phyloP scores from a whole-genome alignment of 257 asterid genomes.

The Schizonepeta tenuifolia region DNA sequence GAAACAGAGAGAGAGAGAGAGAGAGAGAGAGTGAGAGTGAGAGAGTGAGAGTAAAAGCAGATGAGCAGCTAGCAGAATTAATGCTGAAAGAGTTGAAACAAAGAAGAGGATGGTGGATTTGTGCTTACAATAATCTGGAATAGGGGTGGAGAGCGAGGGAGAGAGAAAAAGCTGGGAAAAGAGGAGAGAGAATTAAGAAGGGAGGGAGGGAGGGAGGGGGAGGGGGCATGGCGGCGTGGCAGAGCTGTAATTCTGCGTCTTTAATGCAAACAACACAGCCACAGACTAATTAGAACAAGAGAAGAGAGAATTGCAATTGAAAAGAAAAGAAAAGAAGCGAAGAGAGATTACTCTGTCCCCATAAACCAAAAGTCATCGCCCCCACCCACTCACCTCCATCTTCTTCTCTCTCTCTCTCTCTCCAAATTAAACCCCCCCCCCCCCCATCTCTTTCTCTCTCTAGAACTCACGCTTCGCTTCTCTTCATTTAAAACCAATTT shows the following conservation, averaged over 20 bases:
- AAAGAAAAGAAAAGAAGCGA: no score
- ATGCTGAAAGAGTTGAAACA: constrained; percentile 33
- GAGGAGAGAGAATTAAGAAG: neutral
- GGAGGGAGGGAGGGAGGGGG: constrained; percentile 17
- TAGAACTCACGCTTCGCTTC: constrained; percentile 4
- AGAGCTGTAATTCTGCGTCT: constrained; percentile 78
- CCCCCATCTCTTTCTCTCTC: constrained; percentile 4
- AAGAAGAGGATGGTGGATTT: constrained; percentile 4
- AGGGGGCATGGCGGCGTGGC: constrained; percentile 88
- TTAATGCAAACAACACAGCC: constrained; percentile 57
- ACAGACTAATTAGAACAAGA: constrained; percentile 36
- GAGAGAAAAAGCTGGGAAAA: constrained; percentile 8
- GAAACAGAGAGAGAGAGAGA: neutral
- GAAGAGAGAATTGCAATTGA: no score
- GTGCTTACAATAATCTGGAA: neutral
- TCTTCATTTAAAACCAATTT: constrained; percentile 23
- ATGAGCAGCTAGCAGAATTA: constrained; percentile 21
- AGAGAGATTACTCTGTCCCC: no score
- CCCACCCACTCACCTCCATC: constrained; percentile 4
- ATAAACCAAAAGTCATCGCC: constrained; percentile 31
- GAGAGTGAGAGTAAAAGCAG: constrained; percentile 15
- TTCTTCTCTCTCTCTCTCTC: neutral
- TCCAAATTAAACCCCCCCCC: neutral
- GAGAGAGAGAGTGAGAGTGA: neutral
- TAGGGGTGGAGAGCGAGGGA: constrained; percentile 17